Conservation (phyloP, 2,329 filamentous ascomycete genomes). For the Nannizzia gypsea region DNA sequence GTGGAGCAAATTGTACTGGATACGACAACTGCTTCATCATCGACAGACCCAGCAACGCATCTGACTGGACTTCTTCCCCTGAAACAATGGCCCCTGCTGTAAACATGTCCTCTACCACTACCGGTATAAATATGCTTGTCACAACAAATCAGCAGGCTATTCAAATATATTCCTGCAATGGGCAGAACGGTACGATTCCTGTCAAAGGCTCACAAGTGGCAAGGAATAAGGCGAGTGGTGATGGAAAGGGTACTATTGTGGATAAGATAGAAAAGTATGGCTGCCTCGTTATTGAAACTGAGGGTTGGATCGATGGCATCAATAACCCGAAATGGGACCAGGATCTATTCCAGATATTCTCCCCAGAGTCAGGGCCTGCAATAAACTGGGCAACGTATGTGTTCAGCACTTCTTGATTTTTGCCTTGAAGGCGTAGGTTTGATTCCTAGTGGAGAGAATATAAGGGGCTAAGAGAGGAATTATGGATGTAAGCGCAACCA, state of each 20-base stretch:
- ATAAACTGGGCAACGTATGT: slow-evolving; percentile 36
- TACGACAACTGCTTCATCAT: slow-evolving; percentile 55
- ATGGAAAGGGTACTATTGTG: slow-evolving; percentile 35
- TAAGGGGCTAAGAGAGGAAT: neutral
- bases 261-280: slow-evolving; percentile 53
- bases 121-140: slow-evolving; percentile 72
- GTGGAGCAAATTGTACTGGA: slow-evolving; percentile 69
- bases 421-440: neutral
- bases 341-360: slow-evolving; percentile 31
- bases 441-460: neutral
- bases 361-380: slow-evolving; percentile 28
- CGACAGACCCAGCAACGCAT: slow-evolving; percentile 28
- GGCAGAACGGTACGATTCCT: slow-evolving; percentile 53
- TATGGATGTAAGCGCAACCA: too few species aligned
- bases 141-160: slow-evolving; percentile 75
- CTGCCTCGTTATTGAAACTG: slow-evolving; percentile 79
- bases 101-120: slow-evolving; percentile 53
- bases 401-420: neutral
- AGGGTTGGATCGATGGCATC: slow-evolving; percentile 90
- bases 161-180: slow-evolving; percentile 76
- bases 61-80: slow-evolving; percentile 19
- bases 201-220: slow-evolving; percentile 33
- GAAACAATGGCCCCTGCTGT: slow-evolving; percentile 40
- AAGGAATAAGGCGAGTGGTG: slow-evolving; percentile 43
- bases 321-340: slow-evolving; percentile 84